Evolutionary conservation across 768 basidiomycete species (phyloP).

Genomic region (Phaeotremella skinneri): DNA sequence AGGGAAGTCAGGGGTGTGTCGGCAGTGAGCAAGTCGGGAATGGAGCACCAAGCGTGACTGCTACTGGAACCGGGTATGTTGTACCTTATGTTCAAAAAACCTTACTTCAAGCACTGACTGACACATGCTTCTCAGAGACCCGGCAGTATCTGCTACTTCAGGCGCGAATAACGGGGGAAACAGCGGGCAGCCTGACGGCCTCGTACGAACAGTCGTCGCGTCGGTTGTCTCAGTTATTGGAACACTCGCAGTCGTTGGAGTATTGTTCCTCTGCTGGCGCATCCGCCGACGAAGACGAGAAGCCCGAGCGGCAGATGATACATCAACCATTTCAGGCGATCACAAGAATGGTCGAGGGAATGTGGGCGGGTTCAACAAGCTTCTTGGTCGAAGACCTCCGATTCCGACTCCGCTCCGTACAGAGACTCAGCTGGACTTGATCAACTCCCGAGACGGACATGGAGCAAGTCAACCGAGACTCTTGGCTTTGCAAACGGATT

Average conservation of each 20-base stretch:
- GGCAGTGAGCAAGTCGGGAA: slow-evolving; percentile 10
- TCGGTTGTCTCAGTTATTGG: slow-evolving; percentile 40
- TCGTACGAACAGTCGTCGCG: slow-evolving; percentile 21
- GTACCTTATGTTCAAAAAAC: background rate
- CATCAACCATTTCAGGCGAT: background rate
- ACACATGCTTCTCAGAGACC: background rate
- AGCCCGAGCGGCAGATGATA: background rate
- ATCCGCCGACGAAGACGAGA: slow-evolving; percentile 8
- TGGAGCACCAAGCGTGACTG: slow-evolving; percentile 34
- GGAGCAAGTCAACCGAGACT: background rate
- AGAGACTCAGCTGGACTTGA: slow-evolving; percentile 8
- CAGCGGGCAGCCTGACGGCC: background rate
- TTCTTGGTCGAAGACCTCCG: background rate
- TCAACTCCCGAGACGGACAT: slow-evolving; percentile 14
- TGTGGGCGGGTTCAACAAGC: background rate
- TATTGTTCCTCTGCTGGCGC: slow-evolving; percentile 28
- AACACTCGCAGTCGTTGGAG: slow-evolving; percentile 32
- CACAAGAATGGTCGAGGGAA: background rate
- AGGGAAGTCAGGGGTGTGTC: slow-evolving; percentile 31
- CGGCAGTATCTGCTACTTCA: background rate
- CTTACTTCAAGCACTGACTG: background rate
- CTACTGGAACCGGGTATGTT: slow-evolving; percentile 17
- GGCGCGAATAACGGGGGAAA: background rate
- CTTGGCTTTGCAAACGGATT: background rate
- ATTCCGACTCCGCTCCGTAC: background rate